These are phyloP conservation scores for Fusarium compactum DNA, from an alignment of 2,329 filamentous ascomycete genomes.

Conservation along the genomic window DNA sequence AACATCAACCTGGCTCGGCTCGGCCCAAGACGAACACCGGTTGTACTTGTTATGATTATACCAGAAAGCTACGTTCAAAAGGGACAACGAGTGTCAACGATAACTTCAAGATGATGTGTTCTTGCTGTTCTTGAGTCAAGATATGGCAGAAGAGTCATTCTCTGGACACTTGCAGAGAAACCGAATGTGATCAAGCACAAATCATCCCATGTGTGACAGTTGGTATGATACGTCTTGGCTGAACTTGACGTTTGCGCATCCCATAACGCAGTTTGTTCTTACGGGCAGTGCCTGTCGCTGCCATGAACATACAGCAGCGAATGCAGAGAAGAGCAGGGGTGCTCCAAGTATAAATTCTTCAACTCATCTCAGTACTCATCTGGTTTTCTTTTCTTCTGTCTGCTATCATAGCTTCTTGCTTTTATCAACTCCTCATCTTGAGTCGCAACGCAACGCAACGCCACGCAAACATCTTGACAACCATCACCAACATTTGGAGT, in stretches of 20 bases:
- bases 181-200: not conserved
- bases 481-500: conserved; percentile 10
- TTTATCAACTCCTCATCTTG: not conserved
- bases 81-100: not conserved
- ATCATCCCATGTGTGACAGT: not conserved
- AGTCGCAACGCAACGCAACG: not conserved
- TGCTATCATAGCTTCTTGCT: not conserved
- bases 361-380: not conserved
- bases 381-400: not conserved
- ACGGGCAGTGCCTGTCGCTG: not conserved
- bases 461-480: not conserved
- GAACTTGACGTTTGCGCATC: not conserved
- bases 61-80: not conserved
- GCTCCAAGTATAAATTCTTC: not conserved
- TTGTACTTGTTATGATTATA: not conserved
- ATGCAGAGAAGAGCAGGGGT: conserved; percentile 14
- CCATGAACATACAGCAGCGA: not conserved
- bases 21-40: not conserved
- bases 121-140: not conserved
- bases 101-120: not conserved
- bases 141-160: not conserved
- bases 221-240: not conserved
- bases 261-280: not conserved
- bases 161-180: not conserved
- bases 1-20: not conserved